Conservation (phyloP, 371 early-diverging fungal genomes). For the Lichtheimia ornata region DNA sequence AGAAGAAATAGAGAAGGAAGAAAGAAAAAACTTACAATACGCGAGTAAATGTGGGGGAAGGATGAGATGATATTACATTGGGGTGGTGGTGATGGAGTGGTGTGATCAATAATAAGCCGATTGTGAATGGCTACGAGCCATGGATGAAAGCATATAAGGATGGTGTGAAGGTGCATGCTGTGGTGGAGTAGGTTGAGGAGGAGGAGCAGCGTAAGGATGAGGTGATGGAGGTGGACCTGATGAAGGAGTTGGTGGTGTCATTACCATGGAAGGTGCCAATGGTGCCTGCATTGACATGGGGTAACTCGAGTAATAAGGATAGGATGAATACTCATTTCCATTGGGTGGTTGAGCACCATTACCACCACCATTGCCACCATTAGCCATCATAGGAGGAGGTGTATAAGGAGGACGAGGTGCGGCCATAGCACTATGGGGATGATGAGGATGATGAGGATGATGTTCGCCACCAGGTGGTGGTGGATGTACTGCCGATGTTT, state of each 20-base stretch:
- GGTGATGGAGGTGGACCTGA: conserved; percentile 12
- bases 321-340: conserved; percentile 10
- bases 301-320: conserved; percentile 17
- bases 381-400: conserved; percentile 23
- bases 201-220: conserved; percentile 6
- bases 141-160: conserved; percentile 14
- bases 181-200: neutral
- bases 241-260: conserved; percentile 23
- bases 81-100: neutral
- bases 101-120: conserved; percentile 8
- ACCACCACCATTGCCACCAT: neutral
- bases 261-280: conserved; percentile 20
- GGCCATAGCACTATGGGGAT: neutral
- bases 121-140: conserved; percentile 9
- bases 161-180: conserved; percentile 4
- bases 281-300: conserved; percentile 11
- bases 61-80: neutral
- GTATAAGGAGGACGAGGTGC: conserved; percentile 7
- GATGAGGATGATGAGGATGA: conserved; percentile 10
- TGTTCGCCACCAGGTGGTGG: conserved; percentile 5
- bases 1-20: neutral
- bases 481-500: neutral
- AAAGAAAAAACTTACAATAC: neutral
- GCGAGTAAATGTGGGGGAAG: neutral
- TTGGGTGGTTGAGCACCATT: neutral